Evolutionary conservation across 2,329 filamentous ascomycete genomes (phyloP), one percentile per base, ranked within the genome.

Genomic region (Penicillium sp.): DNA sequence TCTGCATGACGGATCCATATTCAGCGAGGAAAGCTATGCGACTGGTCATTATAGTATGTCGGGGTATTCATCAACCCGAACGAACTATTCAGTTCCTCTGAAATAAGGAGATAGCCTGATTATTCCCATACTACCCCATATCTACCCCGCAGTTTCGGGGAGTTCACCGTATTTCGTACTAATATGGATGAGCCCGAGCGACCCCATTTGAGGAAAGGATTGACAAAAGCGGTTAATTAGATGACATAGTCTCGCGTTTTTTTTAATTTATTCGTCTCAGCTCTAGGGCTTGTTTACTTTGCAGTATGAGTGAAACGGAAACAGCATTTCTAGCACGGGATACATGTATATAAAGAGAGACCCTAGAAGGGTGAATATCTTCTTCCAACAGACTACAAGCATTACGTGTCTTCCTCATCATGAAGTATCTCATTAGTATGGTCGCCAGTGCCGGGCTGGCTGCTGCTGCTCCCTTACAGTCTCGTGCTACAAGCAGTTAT

Each of bases 401-500:
- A 39, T 34, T 34, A 3, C 5, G 16, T 13, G 8, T 27, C 2
- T 10, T 32, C 18, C 21, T 35, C 29, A 51, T 9, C 8, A 63
- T 65, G 61, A 59, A 57, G 50, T 5, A 46, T 37, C n/a, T 42
- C 10, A 35, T 59, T 15, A 18, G 47, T 50, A 27, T 47, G 32
- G 41, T 66, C 21, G 44, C 49, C 53, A 40, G 47, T 34, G 42
- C 61, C 29, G 51, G 57, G 31, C 56, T 59, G 21, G 60, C 44
- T 37, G 51, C 58, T 44, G 66, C 65, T 8, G 34, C 52, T 12
- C 66, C 64, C n/a, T 52, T 56, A 40, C 37, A 54, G 13, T 46
- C 50, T 23, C 50, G 40, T 13, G 51, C 56, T 29, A 41, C 40
- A 3, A 46, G 62, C 6, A 69, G 59, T 1, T 77, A 75, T 54